Conservation (phyloP, 306 rosid genomes). For the Vigna angularis region DNA sequence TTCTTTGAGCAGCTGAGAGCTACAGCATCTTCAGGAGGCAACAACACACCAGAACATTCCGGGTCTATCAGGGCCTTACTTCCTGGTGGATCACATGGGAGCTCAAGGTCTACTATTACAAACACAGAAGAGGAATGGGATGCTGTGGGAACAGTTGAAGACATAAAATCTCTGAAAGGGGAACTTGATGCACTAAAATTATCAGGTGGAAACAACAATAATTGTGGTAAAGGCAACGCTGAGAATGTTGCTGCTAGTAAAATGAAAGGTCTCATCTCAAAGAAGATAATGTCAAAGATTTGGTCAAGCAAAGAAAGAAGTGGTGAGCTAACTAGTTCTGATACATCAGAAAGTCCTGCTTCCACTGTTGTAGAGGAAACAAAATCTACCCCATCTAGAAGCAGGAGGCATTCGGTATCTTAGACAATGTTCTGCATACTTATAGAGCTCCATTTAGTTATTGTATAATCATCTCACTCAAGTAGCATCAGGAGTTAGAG, state of each 20-base stretch:
- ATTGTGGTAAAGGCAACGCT: conserved; percentile 44
- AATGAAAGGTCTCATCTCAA: conserved; percentile 73
- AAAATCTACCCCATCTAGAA: conserved; percentile 85
- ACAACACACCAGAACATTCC: conserved; percentile 68
- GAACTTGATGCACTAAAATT: conserved; percentile 63
- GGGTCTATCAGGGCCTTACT: conserved; percentile 67
- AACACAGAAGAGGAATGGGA: conserved; percentile 95
- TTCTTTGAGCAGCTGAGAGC: conserved; percentile 90
- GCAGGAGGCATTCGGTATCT: conserved; percentile 82
- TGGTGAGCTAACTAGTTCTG: conserved; percentile 85
- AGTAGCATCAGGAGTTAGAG: conserved; percentile 59
- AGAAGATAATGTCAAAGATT: conserved; percentile 81
- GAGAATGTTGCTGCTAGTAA: conserved; percentile 66
- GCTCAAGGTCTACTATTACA: conserved; percentile 87
- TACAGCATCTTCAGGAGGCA: conserved; percentile 64
- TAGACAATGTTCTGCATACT: conserved; percentile 49
- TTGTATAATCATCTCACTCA: conserved; percentile 54
- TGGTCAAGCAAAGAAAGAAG: conserved; percentile 83
- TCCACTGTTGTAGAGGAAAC: conserved; percentile 82
- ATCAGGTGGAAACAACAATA: conserved; percentile 49
- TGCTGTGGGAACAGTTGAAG: conserved; percentile 69
- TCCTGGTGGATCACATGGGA: conserved; percentile 79
- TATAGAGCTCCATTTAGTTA: conserved; percentile 17
- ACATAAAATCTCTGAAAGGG: conserved; percentile 72
- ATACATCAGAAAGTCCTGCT: conserved; percentile 92